Evolutionary conservation across 202 grass and related monocot species (phyloP), one percentile per base, ranked within the genome.

Genomic region (Dendrocalamus latiflorus): DNA sequence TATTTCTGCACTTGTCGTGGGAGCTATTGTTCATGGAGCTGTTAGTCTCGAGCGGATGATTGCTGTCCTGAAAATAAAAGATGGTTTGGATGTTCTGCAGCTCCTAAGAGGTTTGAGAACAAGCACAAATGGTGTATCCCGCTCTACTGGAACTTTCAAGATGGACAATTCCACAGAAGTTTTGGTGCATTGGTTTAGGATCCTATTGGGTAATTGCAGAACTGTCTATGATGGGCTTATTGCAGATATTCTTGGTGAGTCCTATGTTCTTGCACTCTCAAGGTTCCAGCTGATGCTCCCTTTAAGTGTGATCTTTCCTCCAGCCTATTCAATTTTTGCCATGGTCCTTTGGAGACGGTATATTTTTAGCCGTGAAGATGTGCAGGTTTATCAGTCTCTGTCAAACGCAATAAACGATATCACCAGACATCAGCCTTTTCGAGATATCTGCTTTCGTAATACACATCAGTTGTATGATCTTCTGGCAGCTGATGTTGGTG

Each of bases 241-340:
- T 89, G 86, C 83, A 61, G 91, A 99, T 77, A 94, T 99, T 78
- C 91, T 99, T 70, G 93, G 96, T 22, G 96, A 99, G 41, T 72
- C 89, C 21, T 99, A 96, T 84, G 69, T 94, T 63, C 75, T 99
- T 76, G 91, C 93, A 83, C 86, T 99, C 21, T 96, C 81, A 55
- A 95, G 96, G 51, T 94, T 99, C 87, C 96, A 99, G 80, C 89
- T 83, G 49, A 81, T 82, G 66, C 89, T 99, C 83, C 89, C 93
- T 75, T 71, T 99, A 45, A 93, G 44, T 79, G 72, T 92, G 72
- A 72, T 94, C 61, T 83, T 99, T 70, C 87, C 93, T 90, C 86
- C 93, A 75, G 81, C 93, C 37, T 99, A 99, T 82, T 94, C 96
- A 44, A 88, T 99, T 74, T 99, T 99, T 85, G 96, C 91, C 77